A percentile compares a stretch with the other conserved stretches of the same genome.
phyloP scores from a whole-genome alignment of 2,329 filamentous ascomycete genomes.

The Phaeosphaeria sp. region DNA sequence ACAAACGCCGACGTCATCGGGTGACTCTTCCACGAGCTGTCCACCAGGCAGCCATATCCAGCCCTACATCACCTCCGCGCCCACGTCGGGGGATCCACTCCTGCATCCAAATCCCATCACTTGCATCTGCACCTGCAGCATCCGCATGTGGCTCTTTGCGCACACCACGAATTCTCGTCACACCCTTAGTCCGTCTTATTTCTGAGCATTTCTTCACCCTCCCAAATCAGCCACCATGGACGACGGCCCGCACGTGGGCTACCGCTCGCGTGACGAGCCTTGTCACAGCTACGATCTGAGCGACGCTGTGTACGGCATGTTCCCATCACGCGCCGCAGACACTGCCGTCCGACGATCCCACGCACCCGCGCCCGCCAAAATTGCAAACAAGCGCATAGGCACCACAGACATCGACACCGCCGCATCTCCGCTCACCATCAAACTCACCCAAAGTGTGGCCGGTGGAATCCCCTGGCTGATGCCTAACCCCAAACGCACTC shows the following conservation, averaged over 20 bases:
- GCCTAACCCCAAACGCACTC: constrained; percentile 10
- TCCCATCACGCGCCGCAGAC: constrained; percentile 24
- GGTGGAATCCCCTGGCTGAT: constrained; percentile 19
- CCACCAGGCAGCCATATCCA: constrained; percentile 36
- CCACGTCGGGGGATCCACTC: constrained; percentile 5
- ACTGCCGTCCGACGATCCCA: constrained; percentile 13
- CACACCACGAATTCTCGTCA: constrained; percentile 7
- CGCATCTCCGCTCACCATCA: constrained; percentile 10
- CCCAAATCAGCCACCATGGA: constrained; percentile 16
- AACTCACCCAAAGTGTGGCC: constrained; percentile 7
- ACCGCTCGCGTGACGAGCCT: constrained; percentile 25
- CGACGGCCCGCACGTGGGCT: constrained; percentile 12
- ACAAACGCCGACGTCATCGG: constrained; percentile 38
- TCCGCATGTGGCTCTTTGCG: constrained; percentile 19
- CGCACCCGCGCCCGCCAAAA: constrained; percentile 14
- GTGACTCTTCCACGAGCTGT: constrained; percentile 31
- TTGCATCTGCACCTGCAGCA: constrained; percentile 24
- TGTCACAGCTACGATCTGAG: constrained; percentile 19
- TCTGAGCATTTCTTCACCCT: neutral
- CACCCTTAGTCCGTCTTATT: neutral
- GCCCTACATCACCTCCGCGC: constrained; percentile 8
- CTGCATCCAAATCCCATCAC: constrained; percentile 16
- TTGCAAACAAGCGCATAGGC: constrained; percentile 14
- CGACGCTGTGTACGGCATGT: constrained; percentile 15
- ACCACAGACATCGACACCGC: constrained; percentile 3